These are phyloP conservation scores for Elongisporangium undulatum DNA, from an alignment of 352 stramenopile species.

Conservation along the genomic window DNA sequence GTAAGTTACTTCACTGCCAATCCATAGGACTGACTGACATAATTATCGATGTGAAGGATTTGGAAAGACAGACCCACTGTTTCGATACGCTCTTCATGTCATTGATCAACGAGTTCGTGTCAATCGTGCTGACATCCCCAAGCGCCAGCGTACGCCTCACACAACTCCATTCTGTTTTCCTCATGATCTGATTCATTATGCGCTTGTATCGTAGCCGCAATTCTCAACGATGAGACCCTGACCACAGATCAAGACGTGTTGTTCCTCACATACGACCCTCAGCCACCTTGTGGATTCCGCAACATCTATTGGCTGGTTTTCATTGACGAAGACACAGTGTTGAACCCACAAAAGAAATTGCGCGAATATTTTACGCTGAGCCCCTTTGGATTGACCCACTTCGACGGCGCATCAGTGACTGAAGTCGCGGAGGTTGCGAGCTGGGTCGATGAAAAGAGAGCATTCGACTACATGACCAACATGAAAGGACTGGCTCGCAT, in stretches of 20 bases:
- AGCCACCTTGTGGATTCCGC: conserved; percentile 50
- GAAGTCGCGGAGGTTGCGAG: conserved; percentile 49
- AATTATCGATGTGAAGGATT: conserved; percentile 41
- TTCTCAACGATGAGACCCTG: conserved; percentile 11
- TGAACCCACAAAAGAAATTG: conserved; percentile 11
- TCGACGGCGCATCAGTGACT: conserved; percentile 23
- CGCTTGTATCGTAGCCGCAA: conserved; percentile 7
- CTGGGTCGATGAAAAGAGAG: conserved; percentile 67
- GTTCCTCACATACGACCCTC: conserved; percentile 33
- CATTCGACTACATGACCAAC: conserved; percentile 67
- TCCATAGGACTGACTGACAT: not conserved
- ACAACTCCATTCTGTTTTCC: not conserved
- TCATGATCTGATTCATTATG: conserved; percentile 1
- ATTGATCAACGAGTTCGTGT: conserved; percentile 22
- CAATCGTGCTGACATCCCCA: conserved; percentile 26
- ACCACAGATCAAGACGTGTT: conserved; percentile 47
- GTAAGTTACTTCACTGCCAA: not conserved
- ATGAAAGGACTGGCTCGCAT: conserved; percentile 61
- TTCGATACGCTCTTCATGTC: conserved; percentile 41
- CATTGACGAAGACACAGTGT: conserved; percentile 23
- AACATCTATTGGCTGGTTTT: conserved; percentile 69
- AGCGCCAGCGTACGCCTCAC: conserved; percentile 22
- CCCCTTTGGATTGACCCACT: conserved; percentile 53
- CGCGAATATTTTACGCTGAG: conserved; percentile 56
- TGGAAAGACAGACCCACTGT: conserved; percentile 28